phyloP scores from a whole-genome alignment of 176 grass and related monocot genomes.

The Ampelocalamus luodianensis region DNA sequence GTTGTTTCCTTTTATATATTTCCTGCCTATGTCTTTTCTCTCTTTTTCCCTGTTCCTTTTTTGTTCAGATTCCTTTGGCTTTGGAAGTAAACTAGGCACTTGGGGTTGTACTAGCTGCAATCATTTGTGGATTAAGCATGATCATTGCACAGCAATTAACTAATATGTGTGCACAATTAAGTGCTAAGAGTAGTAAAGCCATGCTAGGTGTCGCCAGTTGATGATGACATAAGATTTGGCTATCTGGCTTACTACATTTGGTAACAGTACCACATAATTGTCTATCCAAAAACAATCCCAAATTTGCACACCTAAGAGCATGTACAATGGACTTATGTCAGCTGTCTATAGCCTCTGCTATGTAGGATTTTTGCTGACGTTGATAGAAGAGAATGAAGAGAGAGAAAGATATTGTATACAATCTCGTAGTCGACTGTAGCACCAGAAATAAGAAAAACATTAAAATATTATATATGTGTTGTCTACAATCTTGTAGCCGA shows the following conservation, averaged over 20 bases:
- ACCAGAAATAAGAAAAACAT: too few relatives aligned
- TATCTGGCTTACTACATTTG: constrained; percentile 4
- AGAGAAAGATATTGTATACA: too few relatives aligned
- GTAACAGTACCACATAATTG: background rate
- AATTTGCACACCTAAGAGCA: background rate
- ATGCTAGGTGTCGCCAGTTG: background rate
- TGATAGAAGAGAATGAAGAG: too few relatives aligned
- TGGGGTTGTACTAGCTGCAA: background rate
- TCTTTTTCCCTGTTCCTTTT: background rate
- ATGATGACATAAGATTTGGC: constrained; percentile 1
- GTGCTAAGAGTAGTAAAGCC: background rate
- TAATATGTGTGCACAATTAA: background rate
- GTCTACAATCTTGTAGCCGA: too few relatives aligned
- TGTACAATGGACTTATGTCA: too few relatives aligned
- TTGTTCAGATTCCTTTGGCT: background rate
- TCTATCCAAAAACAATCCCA: background rate
- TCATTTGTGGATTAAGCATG: constrained; percentile 4
- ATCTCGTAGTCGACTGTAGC: too few relatives aligned
- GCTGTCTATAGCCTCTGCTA: too few relatives aligned
- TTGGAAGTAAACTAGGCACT: background rate
- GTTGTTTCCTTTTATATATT: background rate
- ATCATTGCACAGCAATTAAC: background rate
- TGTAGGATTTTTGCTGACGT: too few relatives aligned
- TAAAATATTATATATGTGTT: too few relatives aligned
- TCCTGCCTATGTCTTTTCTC: background rate